Percentiles rank a stretch among this genome's conserved stretches.
These are phyloP conservation scores for Rehmannia glutinosa DNA, from an alignment of 257 asterid genomes.

Conservation along the genomic window DNA sequence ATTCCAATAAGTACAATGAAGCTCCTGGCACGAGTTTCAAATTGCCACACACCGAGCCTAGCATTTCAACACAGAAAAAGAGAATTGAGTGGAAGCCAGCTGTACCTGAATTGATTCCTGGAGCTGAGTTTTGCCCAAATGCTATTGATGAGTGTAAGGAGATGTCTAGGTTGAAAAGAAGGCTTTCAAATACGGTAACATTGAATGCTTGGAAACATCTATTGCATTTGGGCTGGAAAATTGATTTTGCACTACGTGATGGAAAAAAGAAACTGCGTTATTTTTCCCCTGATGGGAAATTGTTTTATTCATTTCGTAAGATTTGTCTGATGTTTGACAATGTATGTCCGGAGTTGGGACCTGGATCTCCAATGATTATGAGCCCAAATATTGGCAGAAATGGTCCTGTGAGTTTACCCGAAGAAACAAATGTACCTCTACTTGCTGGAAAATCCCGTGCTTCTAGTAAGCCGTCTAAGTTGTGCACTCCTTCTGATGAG, in stretches of 20 bases:
- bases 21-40: slow-evolving; percentile 17
- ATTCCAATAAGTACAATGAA: slow-evolving; percentile 16
- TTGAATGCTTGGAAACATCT: slow-evolving; percentile 46
- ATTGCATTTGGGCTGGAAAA: slow-evolving; percentile 56
- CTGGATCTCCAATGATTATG: slow-evolving; percentile 15
- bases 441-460: slow-evolving; percentile 23
- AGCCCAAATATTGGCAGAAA: slow-evolving; percentile 8
- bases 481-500: slow-evolving; percentile 7
- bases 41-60: slow-evolving; percentile 8
- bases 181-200: background rate
- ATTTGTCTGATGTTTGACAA: slow-evolving; percentile 15
- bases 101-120: slow-evolving; percentile 30
- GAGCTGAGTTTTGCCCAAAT: slow-evolving; percentile 40
- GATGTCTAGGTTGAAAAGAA: background rate
- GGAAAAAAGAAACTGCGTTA: slow-evolving; percentile 27
- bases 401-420: slow-evolving; percentile 6
- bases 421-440: slow-evolving; percentile 18
- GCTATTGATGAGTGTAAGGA: slow-evolving; percentile 30
- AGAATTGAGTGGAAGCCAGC: slow-evolving; percentile 34
- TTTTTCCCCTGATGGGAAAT: slow-evolving; percentile 41
- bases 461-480: slow-evolving; percentile 24
- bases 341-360: slow-evolving; percentile 18
- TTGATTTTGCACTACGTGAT: slow-evolving; percentile 20
- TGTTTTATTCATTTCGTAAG: slow-evolving; percentile 32
- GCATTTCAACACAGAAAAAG: slow-evolving; percentile 17